Conservation (phyloP, 176 grass and related monocot genomes). For the Eremochloa ophiuroides region DNA sequence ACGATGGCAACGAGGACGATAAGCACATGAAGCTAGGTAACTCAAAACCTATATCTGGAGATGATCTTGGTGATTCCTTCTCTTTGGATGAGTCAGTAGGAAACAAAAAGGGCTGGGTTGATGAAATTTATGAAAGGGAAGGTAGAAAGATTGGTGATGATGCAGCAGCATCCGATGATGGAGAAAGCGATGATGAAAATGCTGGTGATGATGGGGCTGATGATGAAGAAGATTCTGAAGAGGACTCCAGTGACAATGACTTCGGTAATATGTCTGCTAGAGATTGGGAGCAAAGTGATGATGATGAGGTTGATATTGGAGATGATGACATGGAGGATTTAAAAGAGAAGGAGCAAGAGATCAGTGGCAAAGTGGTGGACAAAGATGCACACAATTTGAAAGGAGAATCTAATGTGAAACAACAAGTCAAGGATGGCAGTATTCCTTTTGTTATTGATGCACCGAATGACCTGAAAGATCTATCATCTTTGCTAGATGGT, state of each 20-base stretch:
- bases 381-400: slow-evolving; percentile 21
- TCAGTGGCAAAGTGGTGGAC: slow-evolving; percentile 31
- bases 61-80: slow-evolving; percentile 93
- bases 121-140: slow-evolving; percentile 63
- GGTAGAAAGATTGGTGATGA: slow-evolving; percentile 50
- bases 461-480: slow-evolving; percentile 61
- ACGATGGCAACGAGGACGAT: slow-evolving; percentile 30
- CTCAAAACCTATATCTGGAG: slow-evolving; percentile 73
- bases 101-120: slow-evolving; percentile 61
- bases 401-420: slow-evolving; percentile 37
- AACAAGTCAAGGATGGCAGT: slow-evolving; percentile 19
- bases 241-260: slow-evolving; percentile 49
- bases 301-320: slow-evolving; percentile 53
- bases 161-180: slow-evolving; percentile 41
- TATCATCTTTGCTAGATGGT: slow-evolving; percentile 73
- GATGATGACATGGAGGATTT: slow-evolving; percentile 47
- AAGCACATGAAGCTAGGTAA: slow-evolving; percentile 27
- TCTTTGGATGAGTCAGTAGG: slow-evolving; percentile 31
- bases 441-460: slow-evolving; percentile 96
- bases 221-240: slow-evolving; percentile 26
- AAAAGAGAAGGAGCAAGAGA: slow-evolving; percentile 43
- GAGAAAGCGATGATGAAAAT: slow-evolving; percentile 37
- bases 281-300: slow-evolving; percentile 79
- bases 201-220: slow-evolving; percentile 31
- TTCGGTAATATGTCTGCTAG: slow-evolving; percentile 59